Base-by-base conservation (phyloP, 75 land plant genomes). In the Sequoiadendron giganteum region DNA sequence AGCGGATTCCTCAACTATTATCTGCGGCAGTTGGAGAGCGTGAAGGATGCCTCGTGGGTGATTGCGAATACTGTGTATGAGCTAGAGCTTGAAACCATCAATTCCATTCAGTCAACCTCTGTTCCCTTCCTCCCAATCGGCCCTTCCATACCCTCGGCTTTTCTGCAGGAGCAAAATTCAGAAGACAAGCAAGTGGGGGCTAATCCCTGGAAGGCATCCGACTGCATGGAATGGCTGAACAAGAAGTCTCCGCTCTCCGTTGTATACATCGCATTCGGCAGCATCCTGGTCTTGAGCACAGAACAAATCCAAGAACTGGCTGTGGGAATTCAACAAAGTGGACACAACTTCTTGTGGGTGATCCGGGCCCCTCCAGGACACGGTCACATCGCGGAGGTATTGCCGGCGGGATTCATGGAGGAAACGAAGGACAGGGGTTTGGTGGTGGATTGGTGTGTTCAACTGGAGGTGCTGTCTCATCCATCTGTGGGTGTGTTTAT, bases 381-480 rank as follows among this genome's bases (percentile, higher is more conserved):
- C 6, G 52, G 36, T 21, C 21, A 54, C 38, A 49, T 34, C 45
- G 30, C 1, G 21, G 43, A 40, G 3, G 2, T 78, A 15, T 34
- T 78, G 8, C 81, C 45, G 2, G 45, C 43, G 16, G 45, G 45
- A 15, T 78, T 78, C 19, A 3, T 78, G 81, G 81, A 78, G 42
- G 81, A 78, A 39, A 78, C 81, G 1, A 38, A 15, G 40, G 43
- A 18, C 5, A 38, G 81, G 42, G 81, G 40, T 38, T 40, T 78
- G 3, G 81, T 78, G 19, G 81, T 78, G 45, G 42, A 38, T 38
- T 43, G 88, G 49, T 32, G 86, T 28, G 42, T n/a, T 47, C 87
- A 94, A 85, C 16, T 89, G 28, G 76, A 61, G 0, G 92, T 94
- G 3, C 89, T 94, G 0, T 86, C 89, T 21, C 94, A 94, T 83